Base-by-base conservation (phyloP, 768 basidiomycete genomes). In the Macrolepiota fuliginosa region DNA sequence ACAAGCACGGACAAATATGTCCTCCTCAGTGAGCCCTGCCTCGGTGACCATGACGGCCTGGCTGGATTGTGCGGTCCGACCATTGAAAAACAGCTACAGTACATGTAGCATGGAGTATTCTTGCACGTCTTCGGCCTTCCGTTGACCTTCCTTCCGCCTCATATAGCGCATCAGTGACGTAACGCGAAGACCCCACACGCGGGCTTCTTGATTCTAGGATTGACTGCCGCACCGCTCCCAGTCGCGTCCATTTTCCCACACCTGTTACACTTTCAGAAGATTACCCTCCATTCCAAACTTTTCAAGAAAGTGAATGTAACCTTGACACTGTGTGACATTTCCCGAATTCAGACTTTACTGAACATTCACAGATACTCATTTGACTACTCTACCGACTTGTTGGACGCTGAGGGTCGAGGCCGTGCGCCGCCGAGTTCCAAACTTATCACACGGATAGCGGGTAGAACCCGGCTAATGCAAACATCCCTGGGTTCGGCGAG, bases 131-230 rank as follows among this genome's bases (percentile, higher is more conserved):
- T 32, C 27, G 32, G 15, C 40, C 22, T 32, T 36, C 55, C 56
- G n/a, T 45, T 39, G 11, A 4, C 37, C 46, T 61, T 45, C 32
- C 42, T 55, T 55, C 58, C 47, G 47, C 36, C 37, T 55, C 63
- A 27, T 25, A 54, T 54, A 54, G 35, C 57, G 42, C 64, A 25
- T 65, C 64, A 56, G 62, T 69, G 63, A 69, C 65, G 64, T 69
- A 67, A 69, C 32, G 51, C 52, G 17, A 55, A 40, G 45, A 37
- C 54, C 54, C 24, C 54, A 13, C 9, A 39, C 10, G 19, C 29
- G 25, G 56, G 24, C 56, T 32, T 32, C 29, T 32, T 32, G 35
- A 56, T 56, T 19, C 17, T 32, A 27, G 27, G 40, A 60, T 6
- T 22, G n/a, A 45, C 25, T n/a, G 29, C 11, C 37, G 19, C 42